Base-by-base conservation (phyloP, 2,329 filamentous ascomycete genomes). In the Penicillium decumbens region DNA sequence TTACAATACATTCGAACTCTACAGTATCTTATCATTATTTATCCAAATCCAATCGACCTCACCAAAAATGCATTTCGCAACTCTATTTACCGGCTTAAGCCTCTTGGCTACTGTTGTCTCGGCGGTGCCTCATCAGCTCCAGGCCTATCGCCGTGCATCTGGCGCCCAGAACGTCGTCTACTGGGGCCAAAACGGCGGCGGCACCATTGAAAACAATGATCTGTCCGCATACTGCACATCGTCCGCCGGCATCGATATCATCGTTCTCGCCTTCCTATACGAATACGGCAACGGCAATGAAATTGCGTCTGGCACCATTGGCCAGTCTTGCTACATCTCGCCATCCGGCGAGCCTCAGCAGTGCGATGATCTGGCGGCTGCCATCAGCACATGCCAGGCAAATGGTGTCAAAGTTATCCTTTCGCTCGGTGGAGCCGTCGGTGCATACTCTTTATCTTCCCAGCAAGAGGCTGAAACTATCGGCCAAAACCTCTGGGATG, bases 401-500 rank as follows among this genome's bases (percentile, higher is more conserved):
- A 61, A 63, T 25, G 72, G 75, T 32, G 67, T 75, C 50, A 77
- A 75, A 57, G 64, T 78, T 23, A 68, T 77, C 46, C 54, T 78
- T 6, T 72, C 75, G 6, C 60, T 78, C 0, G 75, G 75, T 15
- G 76, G 75, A 28, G 72, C 67, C 0, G 57, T 58, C 25, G 66
- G 70, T 15, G 59, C 65, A 5, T 70, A 72, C 56, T 64, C 64
- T 8, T 55, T 73, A 1, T 51, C 59, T 15, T 68, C 65, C 3
- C 58, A 68, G 10, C 56, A 62, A 2, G 68, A 75, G 37, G 75
- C 72, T 3, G 62, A 70, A 35, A 60, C 61, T 12, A 73, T 77
- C 33, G 75, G 69, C 7, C 53, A 57, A 38, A 54, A 57, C 37
- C 63, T 77, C 4, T 78, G 74, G 75, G 62, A 72, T 12, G 65